Percentiles rank a stretch among this genome's conserved stretches.
Conservation (phyloP, 225 moss, liverwort and hornwort species). For the Lunularia cruciata region DNA sequence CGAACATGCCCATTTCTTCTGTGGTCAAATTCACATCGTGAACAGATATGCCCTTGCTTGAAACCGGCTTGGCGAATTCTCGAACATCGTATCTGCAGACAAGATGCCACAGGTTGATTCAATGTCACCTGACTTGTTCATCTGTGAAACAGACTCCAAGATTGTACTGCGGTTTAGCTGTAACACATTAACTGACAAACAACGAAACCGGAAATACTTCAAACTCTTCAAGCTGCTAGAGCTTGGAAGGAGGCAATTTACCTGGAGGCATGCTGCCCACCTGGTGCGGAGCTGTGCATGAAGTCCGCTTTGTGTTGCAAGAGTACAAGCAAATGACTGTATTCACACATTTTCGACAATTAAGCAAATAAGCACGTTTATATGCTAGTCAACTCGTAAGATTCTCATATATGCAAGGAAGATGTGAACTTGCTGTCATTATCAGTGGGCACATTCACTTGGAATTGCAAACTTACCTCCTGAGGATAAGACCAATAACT, state of each 20-base stretch:
- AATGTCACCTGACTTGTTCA: no score
- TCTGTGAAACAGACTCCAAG: no score
- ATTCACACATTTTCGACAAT: no score
- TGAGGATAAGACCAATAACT: slow-evolving; percentile 87
- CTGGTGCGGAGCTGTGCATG: slow-evolving; percentile 59
- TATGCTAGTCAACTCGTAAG: no score
- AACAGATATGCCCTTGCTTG: slow-evolving; percentile 89
- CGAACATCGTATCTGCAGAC: slow-evolving; percentile 75
- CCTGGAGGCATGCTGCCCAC: slow-evolving; percentile 66
- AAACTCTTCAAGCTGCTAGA: not conserved
- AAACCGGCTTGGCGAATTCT: slow-evolving; percentile 95
- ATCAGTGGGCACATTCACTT: slow-evolving; percentile 3
- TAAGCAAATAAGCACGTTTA: no score
- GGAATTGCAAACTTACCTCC: slow-evolving; percentile 52
- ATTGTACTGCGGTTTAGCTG: no score
- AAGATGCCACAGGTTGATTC: not conserved
- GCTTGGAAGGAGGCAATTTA: slow-evolving; percentile 19
- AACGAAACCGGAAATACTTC: no score
- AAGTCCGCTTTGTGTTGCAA: slow-evolving; percentile 92
- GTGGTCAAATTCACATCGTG: slow-evolving; percentile 74
- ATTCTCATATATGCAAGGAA: slow-evolving; percentile 14
- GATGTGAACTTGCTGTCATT: not conserved
- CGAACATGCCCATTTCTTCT: slow-evolving; percentile 92
- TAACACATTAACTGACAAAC: no score
- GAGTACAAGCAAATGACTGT: slow-evolving; percentile 92